Percentiles rank a stretch among this genome's conserved stretches.
Conservation (phyloP, 1,139 yeast genomes). For the Kodamaea arcana region DNA sequence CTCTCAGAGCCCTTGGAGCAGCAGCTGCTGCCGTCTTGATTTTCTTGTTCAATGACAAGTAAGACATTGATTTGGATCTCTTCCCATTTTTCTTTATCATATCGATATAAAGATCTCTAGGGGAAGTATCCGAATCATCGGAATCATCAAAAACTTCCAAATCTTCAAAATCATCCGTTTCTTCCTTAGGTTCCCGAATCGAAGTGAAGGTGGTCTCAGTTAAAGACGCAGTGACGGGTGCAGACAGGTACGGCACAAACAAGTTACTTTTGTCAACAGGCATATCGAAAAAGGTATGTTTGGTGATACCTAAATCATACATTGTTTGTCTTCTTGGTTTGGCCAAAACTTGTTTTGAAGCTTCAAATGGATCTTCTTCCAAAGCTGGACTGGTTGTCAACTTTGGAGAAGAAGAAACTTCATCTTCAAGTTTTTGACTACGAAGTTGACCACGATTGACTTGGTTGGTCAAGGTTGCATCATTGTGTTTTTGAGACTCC, state of each 20-base stretch:
- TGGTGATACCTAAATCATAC: conserved; percentile 44
- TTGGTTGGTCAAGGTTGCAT: conserved; percentile 3
- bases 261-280: conserved; percentile 51
- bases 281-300: conserved; percentile 44
- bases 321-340: conserved; percentile 47
- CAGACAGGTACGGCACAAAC: conserved; percentile 66
- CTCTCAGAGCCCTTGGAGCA: conserved; percentile 71
- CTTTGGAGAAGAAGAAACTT: conserved; percentile 2
- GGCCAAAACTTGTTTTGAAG: conserved; percentile 20
- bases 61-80: conserved; percentile 63
- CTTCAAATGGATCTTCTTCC: conserved; percentile 23
- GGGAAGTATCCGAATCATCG: conserved; percentile 12
- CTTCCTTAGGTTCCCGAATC: background rate
- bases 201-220: conserved; percentile 14
- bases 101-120: conserved; percentile 18
- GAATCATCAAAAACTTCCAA: conserved; percentile 44
- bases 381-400: conserved; percentile 1
- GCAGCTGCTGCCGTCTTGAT: conserved; percentile 69
- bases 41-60: conserved; percentile 45
- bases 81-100: conserved; percentile 41
- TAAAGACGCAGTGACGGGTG: conserved; percentile 73
- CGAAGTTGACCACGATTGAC: conserved; percentile 1
- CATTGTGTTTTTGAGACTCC: conserved; percentile 30
- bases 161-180: conserved; percentile 38
- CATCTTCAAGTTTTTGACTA: background rate